Base-by-base conservation (phyloP, 768 basidiomycete genomes). In the Artomyces pyxidatus region DNA sequence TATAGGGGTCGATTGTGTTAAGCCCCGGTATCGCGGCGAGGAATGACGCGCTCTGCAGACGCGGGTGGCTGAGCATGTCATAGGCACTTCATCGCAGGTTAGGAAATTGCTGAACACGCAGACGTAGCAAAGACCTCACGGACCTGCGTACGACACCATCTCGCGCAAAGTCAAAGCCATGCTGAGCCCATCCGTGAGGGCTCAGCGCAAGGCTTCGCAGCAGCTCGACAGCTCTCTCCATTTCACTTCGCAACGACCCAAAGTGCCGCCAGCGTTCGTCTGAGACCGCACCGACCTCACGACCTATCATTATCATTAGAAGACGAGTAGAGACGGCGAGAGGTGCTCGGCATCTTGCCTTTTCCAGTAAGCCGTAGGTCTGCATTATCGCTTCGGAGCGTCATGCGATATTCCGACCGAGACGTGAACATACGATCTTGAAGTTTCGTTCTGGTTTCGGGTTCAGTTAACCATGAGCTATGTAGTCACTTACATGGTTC, bases 341-440 rank as follows among this genome's bases (percentile, higher is more conserved):
- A 26, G 4, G 57, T 40, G 7, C 14, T 35, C 7, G 32, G 32
- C 32, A 23, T 56, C 61, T 35, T 32, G 76, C 88, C 91, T 65
- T 81, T 82, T 58, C 78, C 77, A 0, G 92, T 94, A 50, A 95
- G 66, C 40, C 92, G 75, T 45, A 81, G 42, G 66, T 95, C 92
- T 3, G 92, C 92, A 54, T 95, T 95, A 65, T 95, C 92, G 45
- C 85, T 83, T 44, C 92, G 74, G 37, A 94, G 75, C 0, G 83
- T 83, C 80, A 95, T 83, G 21, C 92, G 80, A 61, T 91, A 95
- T 59, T 95, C 92, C 14, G 87, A 89, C 30, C 92, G 75, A 14
- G 87, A 86, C 0, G 92, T 94, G 64, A 95, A 94, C 88, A 94
- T 93, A 23, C 91, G 85, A 57, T 94, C 89, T 92, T 58, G 37